Evolutionary conservation across 495 filamentous ascomycete species (phyloP).

Genomic region (Neurospora sp.): DNA sequence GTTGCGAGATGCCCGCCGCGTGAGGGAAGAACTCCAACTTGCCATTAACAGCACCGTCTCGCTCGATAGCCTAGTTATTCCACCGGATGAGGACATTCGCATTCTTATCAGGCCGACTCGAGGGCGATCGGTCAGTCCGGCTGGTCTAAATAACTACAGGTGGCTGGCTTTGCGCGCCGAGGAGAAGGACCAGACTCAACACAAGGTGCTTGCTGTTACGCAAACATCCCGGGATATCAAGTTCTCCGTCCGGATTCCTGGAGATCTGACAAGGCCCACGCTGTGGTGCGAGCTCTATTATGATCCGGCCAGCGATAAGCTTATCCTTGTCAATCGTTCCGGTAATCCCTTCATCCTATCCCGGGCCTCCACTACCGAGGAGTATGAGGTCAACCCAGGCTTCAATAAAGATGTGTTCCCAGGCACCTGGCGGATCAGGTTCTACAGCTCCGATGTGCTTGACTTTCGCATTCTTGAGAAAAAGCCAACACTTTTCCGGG

Average conservation of each 20-base stretch:
- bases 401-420: slow-evolving; percentile 30
- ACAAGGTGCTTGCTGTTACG: slow-evolving; percentile 39
- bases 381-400: slow-evolving; percentile 32
- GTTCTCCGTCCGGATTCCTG: slow-evolving; percentile 38
- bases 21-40: slow-evolving; percentile 22
- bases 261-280: slow-evolving; percentile 24
- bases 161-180: slow-evolving; percentile 37
- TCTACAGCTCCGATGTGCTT: slow-evolving; percentile 29
- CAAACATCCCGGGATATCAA: slow-evolving; percentile 40
- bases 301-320: slow-evolving; percentile 39
- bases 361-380: slow-evolving; percentile 21
- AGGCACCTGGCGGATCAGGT: slow-evolving; percentile 38
- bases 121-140: slow-evolving; percentile 37
- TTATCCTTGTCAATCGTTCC: slow-evolving; percentile 36
- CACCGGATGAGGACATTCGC: slow-evolving; percentile 33
- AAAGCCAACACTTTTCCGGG: slow-evolving; percentile 22
- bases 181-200: slow-evolving; percentile 28
- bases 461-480: slow-evolving; percentile 42
- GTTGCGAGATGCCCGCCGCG: slow-evolving; percentile 21
- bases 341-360: slow-evolving; percentile 34
- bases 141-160: slow-evolving; percentile 31
- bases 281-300: slow-evolving; percentile 42
- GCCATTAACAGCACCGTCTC: slow-evolving; percentile 25
- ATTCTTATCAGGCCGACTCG: slow-evolving; percentile 37
- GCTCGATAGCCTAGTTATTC: slow-evolving; percentile 34